Conservation (phyloP, 495 filamentous ascomycete genomes). For the Xylona heveae region DNA sequence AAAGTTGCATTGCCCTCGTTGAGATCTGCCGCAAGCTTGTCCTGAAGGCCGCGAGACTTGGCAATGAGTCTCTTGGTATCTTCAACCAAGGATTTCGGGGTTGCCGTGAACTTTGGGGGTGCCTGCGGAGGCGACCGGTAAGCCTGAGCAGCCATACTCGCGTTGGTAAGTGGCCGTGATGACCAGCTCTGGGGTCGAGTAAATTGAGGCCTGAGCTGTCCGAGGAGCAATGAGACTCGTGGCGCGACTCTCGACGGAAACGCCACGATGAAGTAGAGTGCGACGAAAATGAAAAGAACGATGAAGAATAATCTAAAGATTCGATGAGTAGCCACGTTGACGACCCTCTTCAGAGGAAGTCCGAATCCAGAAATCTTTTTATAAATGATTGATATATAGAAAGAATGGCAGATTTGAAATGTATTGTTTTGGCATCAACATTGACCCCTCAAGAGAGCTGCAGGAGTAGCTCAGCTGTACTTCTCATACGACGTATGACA, state of each 20-base stretch:
- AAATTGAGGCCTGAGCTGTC: conserved; percentile 18
- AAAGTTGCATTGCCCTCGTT: conserved; percentile 29
- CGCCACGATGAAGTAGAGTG: conserved; percentile 55
- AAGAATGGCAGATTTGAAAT: too few species aligned
- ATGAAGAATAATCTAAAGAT: conserved; percentile 24
- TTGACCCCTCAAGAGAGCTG: too few species aligned
- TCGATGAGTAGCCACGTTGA: too few species aligned
- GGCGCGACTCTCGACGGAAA: conserved; percentile 37
- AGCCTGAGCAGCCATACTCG: conserved; percentile 43
- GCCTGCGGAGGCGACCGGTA: conserved; percentile 59
- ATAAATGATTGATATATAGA: too few species aligned
- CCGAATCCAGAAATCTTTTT: too few species aligned
- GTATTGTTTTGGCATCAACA: too few species aligned
- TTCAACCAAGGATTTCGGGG: conserved; percentile 47
- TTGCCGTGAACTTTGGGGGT: conserved; percentile 72
- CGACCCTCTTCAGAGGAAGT: too few species aligned
- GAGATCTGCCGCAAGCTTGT: conserved; percentile 50
- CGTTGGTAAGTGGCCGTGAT: conserved; percentile 29
- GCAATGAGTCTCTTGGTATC: conserved; percentile 60
- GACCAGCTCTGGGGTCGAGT: background rate
- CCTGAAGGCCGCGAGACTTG: conserved; percentile 42
- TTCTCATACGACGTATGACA: too few species aligned
- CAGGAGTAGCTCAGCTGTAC: too few species aligned
- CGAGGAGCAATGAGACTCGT: conserved; percentile 41
- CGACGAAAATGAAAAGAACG: conserved; percentile 37